phyloP scores from a whole-genome alignment of 1,284 basidiomycete genomes.

The Rugiboletus extremiorientalis region DNA sequence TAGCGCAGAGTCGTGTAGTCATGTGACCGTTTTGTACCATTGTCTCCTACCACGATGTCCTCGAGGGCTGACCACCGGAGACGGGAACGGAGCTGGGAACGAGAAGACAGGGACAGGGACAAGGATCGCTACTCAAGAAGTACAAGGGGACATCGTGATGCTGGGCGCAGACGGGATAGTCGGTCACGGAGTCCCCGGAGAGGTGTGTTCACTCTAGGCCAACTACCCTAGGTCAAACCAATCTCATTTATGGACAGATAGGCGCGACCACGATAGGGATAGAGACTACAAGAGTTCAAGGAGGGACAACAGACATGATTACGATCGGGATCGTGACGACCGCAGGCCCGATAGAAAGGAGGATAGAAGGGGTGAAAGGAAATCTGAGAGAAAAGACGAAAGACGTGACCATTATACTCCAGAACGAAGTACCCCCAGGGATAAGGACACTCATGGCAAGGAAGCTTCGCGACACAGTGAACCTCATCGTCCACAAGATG shows the following conservation, averaged over 20 bases:
- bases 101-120: conserved; percentile 46
- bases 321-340: conserved; percentile 41
- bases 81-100: conserved; percentile 69
- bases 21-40: conserved; percentile 25
- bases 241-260: conserved; percentile 25
- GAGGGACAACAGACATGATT: conserved; percentile 37
- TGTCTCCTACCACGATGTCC: conserved; percentile 40
- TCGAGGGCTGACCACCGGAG: conserved; percentile 54
- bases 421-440: conserved; percentile 26
- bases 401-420: conserved; percentile 21
- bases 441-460: conserved; percentile 22
- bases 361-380: conserved; percentile 29
- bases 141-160: conserved; percentile 42
- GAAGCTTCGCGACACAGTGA: conserved; percentile 25
- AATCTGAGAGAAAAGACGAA: conserved; percentile 22
- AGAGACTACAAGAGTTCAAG: conserved; percentile 43
- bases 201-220: conserved; percentile 21
- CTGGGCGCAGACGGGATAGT: conserved; percentile 54
- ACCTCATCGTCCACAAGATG: conserved; percentile 20
- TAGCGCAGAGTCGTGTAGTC: conserved; percentile 8
- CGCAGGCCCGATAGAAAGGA: conserved; percentile 38
- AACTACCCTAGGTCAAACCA: background rate
- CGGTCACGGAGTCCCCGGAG: conserved; percentile 69
- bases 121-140: conserved; percentile 35
- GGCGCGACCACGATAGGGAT: conserved; percentile 31